Evolutionary conservation across 2,329 filamentous ascomycete species (phyloP), one percentile per base, ranked within the genome.

Genomic region (Alternaria novae-zelandiae): DNA sequence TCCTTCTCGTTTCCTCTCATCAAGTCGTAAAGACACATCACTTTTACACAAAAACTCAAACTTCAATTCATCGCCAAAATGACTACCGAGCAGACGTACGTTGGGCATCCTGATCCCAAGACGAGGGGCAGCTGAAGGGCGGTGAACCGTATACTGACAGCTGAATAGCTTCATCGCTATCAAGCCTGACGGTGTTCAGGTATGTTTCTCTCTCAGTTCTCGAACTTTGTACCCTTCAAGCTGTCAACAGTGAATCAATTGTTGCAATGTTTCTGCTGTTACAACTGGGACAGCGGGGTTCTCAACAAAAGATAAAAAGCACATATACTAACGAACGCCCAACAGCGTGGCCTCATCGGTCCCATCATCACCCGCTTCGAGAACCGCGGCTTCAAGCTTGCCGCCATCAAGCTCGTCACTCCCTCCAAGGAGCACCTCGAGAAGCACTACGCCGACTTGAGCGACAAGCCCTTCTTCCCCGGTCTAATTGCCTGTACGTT

Each of bases 131-230:
- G 30, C 23, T 25, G 17, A 57, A 41, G 62, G 49, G 57, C 65
- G 69, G 70, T 72, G 68, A 70, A 76, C 66, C 65, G 41, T 55
- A 59, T 67, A 68, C 75, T 78, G 61, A 77, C 69, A 63, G 65
- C 59, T 74, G 66, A 62, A 75, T 80, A 98, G 95, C 87, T 98
- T 98, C 92, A 98, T 98, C 89, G 96, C 96, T 83, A 93, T 99
- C 90, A 99, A 99, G 94, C 96, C 95, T 78, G 96, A 98, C 86
- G 96, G 96, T 84, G 96, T 98, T 86, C 96, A 97, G 91, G 94
- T 97, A 90, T 75, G 85, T 58, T 20, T 12, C 6, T 23, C 5
- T 12, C 12, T 21, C 17, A 6, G 5, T 13, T 5, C 6, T 13
- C 9, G 7, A 13, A 9, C 28, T 8, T 5, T 30, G 13, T 17